Percentiles rank a stretch among this genome's conserved stretches.
Conservation (phyloP, 495 filamentous ascomycete species). For the Umbilicaria muhlenbergii region DNA sequence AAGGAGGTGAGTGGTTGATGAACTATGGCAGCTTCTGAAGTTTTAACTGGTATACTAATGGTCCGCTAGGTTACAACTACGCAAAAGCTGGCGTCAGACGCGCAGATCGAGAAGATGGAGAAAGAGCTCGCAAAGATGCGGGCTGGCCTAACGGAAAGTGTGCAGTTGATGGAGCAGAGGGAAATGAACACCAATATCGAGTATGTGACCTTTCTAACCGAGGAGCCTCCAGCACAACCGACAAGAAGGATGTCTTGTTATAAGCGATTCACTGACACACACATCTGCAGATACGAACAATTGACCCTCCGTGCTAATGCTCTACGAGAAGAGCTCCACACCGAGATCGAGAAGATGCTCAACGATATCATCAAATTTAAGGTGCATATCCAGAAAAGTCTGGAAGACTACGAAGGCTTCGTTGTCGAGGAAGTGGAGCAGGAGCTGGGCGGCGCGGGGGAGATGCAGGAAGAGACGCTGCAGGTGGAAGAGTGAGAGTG, state of each 20-base stretch:
- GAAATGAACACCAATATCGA: conserved; percentile 96
- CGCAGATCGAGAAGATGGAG: conserved; percentile 96
- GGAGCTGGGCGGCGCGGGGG: conserved; percentile 48
- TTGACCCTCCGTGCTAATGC: conserved; percentile 67
- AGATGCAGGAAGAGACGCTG: conserved; percentile 24
- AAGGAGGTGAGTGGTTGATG: conserved; percentile 54
- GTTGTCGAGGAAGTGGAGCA: conserved; percentile 81
- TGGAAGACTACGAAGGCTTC: conserved; percentile 88
- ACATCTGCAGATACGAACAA: conserved; percentile 61
- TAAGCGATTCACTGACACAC: no score
- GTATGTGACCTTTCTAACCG: conserved; percentile 29
- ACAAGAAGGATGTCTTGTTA: no score
- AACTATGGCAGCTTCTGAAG: no score
- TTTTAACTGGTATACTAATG: conserved; percentile 15
- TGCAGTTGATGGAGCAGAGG: conserved; percentile 84
- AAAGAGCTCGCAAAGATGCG: conserved; percentile 92
- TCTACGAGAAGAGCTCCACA: conserved; percentile 84
- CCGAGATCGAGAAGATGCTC: conserved; percentile 87
- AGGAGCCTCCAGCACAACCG: neutral
- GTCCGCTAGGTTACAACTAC: conserved; percentile 46
- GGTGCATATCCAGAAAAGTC: conserved; percentile 78
- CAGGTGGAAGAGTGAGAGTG: conserved; percentile 7
- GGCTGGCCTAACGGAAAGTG: conserved; percentile 64
- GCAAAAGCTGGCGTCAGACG: conserved; percentile 72
- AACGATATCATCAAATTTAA: conserved; percentile 99